Evolutionary conservation across 2,329 filamentous ascomycete genomes (phyloP).

Genomic region (Cercospora sp.): DNA sequence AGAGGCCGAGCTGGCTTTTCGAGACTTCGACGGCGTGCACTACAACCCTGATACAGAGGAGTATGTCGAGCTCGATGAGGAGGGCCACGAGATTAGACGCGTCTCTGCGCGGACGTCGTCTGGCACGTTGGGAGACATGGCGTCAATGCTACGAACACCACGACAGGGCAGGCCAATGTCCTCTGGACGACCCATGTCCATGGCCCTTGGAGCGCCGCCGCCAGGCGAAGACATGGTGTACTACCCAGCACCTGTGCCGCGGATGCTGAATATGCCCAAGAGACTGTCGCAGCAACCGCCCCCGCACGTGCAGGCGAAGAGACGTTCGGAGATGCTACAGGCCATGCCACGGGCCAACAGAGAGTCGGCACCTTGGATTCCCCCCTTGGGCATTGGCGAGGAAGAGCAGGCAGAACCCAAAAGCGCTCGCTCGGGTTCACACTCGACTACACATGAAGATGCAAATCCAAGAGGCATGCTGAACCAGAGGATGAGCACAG

Average conservation of each 20-base stretch:
- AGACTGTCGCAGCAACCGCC: slow-evolving; percentile 76
- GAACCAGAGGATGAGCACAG: slow-evolving; percentile 40
- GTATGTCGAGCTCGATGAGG: slow-evolving; percentile 36
- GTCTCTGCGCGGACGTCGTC: slow-evolving; percentile 36
- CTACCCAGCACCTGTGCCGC: slow-evolving; percentile 91
- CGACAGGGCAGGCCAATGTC: slow-evolving; percentile 50
- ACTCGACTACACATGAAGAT: slow-evolving; percentile 9
- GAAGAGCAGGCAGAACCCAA: slow-evolving; percentile 7
- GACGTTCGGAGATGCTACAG: slow-evolving; percentile 70
- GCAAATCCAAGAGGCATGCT: slow-evolving; percentile 26
- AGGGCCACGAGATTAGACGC: slow-evolving; percentile 37
- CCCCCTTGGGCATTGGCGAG: slow-evolving; percentile 30
- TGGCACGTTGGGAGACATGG: slow-evolving; percentile 32
- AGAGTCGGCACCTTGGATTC: slow-evolving; percentile 54
- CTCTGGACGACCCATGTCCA: slow-evolving; percentile 41
- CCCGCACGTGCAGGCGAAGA: slow-evolving; percentile 63
- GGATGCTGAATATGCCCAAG: slow-evolving; percentile 88
- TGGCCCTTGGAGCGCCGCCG: slow-evolving; percentile 50
- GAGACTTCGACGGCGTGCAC: slow-evolving; percentile 80
- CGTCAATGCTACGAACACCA: slow-evolving; percentile 34
- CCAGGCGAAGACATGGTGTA: slow-evolving; percentile 83
- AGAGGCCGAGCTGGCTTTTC: slow-evolving; percentile 67
- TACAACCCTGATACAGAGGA: slow-evolving; percentile 58
- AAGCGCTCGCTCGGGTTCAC: slow-evolving; percentile 1
- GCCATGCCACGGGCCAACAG: slow-evolving; percentile 50